Conservation (phyloP, 2,329 filamentous ascomycete species). For the Aspergillus sp. region DNA sequence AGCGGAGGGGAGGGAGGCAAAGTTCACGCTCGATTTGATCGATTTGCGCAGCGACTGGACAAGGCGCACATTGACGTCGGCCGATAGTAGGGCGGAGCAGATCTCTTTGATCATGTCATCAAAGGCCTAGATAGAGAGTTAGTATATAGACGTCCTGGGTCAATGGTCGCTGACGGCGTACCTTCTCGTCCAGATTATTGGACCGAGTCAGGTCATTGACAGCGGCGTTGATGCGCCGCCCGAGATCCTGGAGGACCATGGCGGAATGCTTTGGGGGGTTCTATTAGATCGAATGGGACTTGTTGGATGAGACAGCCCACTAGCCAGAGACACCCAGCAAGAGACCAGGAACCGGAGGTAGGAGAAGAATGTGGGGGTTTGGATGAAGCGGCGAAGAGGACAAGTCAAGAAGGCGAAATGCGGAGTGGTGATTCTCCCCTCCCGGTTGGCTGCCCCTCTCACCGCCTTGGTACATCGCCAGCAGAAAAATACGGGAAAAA, state of each 20-base stretch:
- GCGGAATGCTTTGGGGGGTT: constrained; percentile 17
- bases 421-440: constrained; percentile 32
- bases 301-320: background rate
- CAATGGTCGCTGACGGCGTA: constrained; percentile 30
- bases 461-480: constrained; percentile 24
- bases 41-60: constrained; percentile 89
- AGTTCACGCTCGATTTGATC: constrained; percentile 87
- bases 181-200: constrained; percentile 95
- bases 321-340: no score
- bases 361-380: background rate
- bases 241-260: constrained; percentile 99
- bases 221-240: constrained; percentile 96
- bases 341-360: background rate
- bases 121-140: constrained; percentile 64
- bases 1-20: constrained; percentile 84
- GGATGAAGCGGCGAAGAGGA: constrained; percentile 17
- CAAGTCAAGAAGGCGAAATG: constrained; percentile 20
- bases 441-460: constrained; percentile 22
- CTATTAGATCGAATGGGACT: background rate
- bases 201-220: constrained; percentile 90
- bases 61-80: constrained; percentile 94
- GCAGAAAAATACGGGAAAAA: constrained; percentile 26
- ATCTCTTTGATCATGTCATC: constrained; percentile 99
- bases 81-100: constrained; percentile 89
- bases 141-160: constrained; percentile 8